phyloP scores from a whole-genome alignment of 2,329 filamentous ascomycete genomes.

The Colletotrichum scovillei region DNA sequence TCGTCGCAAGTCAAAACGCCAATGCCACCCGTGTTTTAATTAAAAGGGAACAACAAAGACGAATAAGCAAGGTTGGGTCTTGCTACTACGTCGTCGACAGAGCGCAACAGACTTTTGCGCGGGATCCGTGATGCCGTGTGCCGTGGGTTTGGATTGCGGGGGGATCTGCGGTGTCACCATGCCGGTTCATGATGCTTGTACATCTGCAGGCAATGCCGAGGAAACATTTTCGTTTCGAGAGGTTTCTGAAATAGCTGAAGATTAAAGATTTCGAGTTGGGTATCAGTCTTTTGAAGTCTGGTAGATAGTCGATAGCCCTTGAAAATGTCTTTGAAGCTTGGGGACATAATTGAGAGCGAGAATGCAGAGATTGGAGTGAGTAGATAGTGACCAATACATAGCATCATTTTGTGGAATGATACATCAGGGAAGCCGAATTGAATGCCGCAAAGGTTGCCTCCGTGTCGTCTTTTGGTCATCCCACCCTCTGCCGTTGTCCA shows the following conservation, averaged over 20 bases:
- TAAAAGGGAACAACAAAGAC: neutral
- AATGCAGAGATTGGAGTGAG: too few relatives aligned
- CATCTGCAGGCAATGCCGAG: neutral
- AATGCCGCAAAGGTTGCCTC: neutral
- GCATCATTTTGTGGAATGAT: neutral
- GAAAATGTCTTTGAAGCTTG: too few relatives aligned
- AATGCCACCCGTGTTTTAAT: neutral
- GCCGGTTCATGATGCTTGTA: neutral
- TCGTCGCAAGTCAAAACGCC: neutral
- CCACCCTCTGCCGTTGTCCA: neutral
- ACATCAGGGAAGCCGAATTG: neutral
- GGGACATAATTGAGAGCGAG: neutral
- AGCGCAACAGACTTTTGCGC: neutral
- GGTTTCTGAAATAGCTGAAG: neutral
- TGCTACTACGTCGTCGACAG: neutral
- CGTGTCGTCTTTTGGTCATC: neutral
- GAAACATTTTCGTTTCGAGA: neutral
- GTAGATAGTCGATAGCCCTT: too few relatives aligned
- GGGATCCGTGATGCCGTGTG: neutral
- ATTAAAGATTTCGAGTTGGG: fast-evolving
- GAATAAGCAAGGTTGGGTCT: neutral
- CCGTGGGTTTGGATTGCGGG: constrained; percentile 8
- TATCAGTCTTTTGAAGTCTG: neutral
- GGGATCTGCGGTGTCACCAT: constrained; percentile 8
- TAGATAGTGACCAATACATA: neutral